Evolutionary conservation across 2,329 filamentous ascomycete genomes (phyloP).

Genomic region (Ophiocordyceps sinensis): DNA sequence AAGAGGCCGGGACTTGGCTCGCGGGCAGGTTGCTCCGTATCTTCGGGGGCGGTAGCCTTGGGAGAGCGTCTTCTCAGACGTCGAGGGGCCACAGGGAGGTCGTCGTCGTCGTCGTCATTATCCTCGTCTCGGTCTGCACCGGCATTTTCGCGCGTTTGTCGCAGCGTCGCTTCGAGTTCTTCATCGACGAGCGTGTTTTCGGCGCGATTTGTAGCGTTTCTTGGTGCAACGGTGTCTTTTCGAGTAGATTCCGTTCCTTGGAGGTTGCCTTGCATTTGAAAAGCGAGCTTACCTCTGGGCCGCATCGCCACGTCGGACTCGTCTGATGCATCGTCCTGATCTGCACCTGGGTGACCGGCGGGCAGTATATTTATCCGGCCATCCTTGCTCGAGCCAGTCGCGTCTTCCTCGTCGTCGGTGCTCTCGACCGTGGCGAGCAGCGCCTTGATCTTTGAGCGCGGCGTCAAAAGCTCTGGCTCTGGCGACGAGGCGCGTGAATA

Average conservation of each 20-base stretch:
- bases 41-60: conserved; percentile 16
- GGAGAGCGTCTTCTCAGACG: conserved; percentile 22
- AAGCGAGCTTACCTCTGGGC: conserved; percentile 50
- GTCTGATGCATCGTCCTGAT: conserved; percentile 29
- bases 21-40: conserved; percentile 9
- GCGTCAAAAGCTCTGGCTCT: conserved; percentile 29
- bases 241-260: not conserved
- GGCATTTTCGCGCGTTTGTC: conserved; percentile 1
- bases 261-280: conserved; percentile 38
- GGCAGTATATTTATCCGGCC: not conserved
- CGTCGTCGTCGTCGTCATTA: conserved; percentile 25
- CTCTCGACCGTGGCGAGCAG: conserved; percentile 35
- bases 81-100: conserved; percentile 24
- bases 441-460: conserved; percentile 39
- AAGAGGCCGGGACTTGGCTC: conserved; percentile 34
- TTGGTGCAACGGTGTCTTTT: not conserved
- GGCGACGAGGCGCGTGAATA: not conserved
- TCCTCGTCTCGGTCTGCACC: conserved; percentile 10
- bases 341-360: not conserved
- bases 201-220: not conserved
- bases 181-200: not conserved
- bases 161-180: not conserved
- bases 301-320: conserved; percentile 22
- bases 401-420: conserved; percentile 30
- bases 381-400: conserved; percentile 2